phyloP scores from a whole-genome alignment of 345 rosid genomes.

The Eucalyptus camaldulensis region DNA sequence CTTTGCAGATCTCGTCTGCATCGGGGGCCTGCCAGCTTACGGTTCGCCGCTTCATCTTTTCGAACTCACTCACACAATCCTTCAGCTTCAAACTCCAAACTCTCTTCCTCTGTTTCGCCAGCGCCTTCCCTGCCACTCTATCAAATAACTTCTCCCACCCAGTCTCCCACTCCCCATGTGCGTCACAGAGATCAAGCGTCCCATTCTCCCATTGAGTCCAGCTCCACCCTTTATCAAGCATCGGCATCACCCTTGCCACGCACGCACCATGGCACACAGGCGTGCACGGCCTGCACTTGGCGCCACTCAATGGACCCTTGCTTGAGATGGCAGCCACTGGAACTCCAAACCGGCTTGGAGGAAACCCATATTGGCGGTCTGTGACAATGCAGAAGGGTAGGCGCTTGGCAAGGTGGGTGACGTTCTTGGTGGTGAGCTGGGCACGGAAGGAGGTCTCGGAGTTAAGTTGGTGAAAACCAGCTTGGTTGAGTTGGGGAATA shows the following conservation, averaged over 20 bases:
- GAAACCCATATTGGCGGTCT: slow-evolving; percentile 58
- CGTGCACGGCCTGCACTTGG: slow-evolving; percentile 86
- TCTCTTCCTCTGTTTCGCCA: slow-evolving; percentile 38
- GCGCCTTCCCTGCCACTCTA: slow-evolving; percentile 20
- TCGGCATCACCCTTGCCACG: slow-evolving; percentile 35
- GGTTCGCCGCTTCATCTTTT: slow-evolving; percentile 26
- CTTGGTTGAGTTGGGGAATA: slow-evolving; percentile 50
- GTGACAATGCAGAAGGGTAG: slow-evolving; percentile 75
- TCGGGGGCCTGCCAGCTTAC: slow-evolving; percentile 64
- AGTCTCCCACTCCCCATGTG: slow-evolving; percentile 54
- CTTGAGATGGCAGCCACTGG: slow-evolving; percentile 87
- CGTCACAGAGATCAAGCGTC: slow-evolving; percentile 56
- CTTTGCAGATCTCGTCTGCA: slow-evolving; percentile 42
- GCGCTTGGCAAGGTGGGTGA: slow-evolving; percentile 24
- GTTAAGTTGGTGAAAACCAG: slow-evolving; percentile 49
- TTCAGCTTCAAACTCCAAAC: slow-evolving; percentile 10
- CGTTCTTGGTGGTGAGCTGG: slow-evolving; percentile 45
- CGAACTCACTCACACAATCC: slow-evolving; percentile 45
- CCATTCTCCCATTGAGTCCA: slow-evolving; percentile 79
- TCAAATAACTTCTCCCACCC: slow-evolving; percentile 79
- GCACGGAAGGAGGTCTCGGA: slow-evolving; percentile 80
- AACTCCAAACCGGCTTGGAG: slow-evolving; percentile 60
- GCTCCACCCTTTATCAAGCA: slow-evolving; percentile 53
- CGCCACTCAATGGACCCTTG: slow-evolving; percentile 73
- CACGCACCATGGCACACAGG: slow-evolving; percentile 43